Evolutionary conservation across 306 rosid species (phyloP), one percentile per base, ranked within the genome.

Genomic region (Carpinus fangiana): DNA sequence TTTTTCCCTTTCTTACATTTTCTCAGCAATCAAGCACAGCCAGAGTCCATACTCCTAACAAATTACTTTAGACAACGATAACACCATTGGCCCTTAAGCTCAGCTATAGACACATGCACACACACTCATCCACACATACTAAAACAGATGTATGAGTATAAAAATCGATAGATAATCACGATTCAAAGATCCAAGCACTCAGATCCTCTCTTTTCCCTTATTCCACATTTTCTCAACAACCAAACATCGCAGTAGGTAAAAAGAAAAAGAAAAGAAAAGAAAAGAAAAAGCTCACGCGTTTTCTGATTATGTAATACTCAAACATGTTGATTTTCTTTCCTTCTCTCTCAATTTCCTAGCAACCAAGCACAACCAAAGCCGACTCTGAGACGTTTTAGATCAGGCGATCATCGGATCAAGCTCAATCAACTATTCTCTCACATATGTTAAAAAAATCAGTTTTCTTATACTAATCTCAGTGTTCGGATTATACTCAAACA

Each of bases 291-390:
- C 14, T 48, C 2, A 41, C 9, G 20, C 34, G 12, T 11, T 77
- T 28, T 72, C 18, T 47, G 57, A 73, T 14, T 16, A 71, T 78
- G 77, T 65, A 67, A 2, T 38, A 70, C 45, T 50, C 50, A n/a
- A 70, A 60, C 52, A 70, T 73, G 34, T 20, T 21, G 13, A 59
- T 21, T 59, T 21, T 59, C 65, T 59, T 59, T 21, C 36, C 2
- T 12, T 9, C 28, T 59, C 70, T 16, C 70, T 34, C 70, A 64
- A 13, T 64, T 59, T 64, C 4, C 5, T 36, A 7, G 10, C 9
- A 36, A 64, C 47, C 13, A 59, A 10, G 20, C 56, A 21, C 7
- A 80, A 54, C 34, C 31, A 31, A 34, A 47, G 28, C 18, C 23
- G 21, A 48, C 12, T 12, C 18, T 23, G 12, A 31, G 48, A 8